Conservation (phyloP, 1,139 yeast species). For the Pneumocystis wakefieldiae region DNA sequence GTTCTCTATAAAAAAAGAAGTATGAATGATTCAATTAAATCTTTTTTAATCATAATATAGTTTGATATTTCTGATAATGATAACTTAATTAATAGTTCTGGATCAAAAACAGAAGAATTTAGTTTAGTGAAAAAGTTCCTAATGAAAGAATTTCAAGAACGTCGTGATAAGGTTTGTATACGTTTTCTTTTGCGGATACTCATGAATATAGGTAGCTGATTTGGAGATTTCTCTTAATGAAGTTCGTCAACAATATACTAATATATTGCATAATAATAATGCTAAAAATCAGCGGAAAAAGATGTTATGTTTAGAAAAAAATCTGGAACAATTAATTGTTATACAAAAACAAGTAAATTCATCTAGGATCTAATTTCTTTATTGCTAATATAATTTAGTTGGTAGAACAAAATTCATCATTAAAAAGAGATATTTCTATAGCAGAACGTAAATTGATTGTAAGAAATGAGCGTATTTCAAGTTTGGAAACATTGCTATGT, state of each 20-base stretch:
- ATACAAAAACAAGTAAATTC: slow-evolving; percentile 25
- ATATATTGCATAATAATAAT: slow-evolving; percentile 20
- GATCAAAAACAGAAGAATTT: slow-evolving; percentile 16
- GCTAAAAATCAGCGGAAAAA: slow-evolving; percentile 26
- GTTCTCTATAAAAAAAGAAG: not conserved
- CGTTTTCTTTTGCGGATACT: not conserved
- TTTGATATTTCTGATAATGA: not conserved
- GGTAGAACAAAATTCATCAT: slow-evolving; percentile 32
- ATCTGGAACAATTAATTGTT: slow-evolving; percentile 31
- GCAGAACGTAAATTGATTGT: slow-evolving; percentile 46
- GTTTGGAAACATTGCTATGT: slow-evolving; percentile 37
- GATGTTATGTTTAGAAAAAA: slow-evolving; percentile 30
- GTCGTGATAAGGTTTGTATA: slow-evolving; percentile 24
- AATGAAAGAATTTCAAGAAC: slow-evolving; percentile 29
- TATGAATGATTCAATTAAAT: not conserved
- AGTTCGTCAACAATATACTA: slow-evolving; percentile 24
- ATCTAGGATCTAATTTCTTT: not conserved
- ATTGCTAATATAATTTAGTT: slow-evolving; percentile 15
- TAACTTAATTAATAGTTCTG: not conserved
- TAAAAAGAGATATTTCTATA: slow-evolving; percentile 35
- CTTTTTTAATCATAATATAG: not conserved
- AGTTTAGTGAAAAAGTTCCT: slow-evolving; percentile 26
- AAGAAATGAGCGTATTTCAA: slow-evolving; percentile 44
- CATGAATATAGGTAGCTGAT: slow-evolving; percentile 23
- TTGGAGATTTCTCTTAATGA: slow-evolving; percentile 31